Conservation (phyloP, 345 rosid genomes). For the Corchorus capsularis region DNA sequence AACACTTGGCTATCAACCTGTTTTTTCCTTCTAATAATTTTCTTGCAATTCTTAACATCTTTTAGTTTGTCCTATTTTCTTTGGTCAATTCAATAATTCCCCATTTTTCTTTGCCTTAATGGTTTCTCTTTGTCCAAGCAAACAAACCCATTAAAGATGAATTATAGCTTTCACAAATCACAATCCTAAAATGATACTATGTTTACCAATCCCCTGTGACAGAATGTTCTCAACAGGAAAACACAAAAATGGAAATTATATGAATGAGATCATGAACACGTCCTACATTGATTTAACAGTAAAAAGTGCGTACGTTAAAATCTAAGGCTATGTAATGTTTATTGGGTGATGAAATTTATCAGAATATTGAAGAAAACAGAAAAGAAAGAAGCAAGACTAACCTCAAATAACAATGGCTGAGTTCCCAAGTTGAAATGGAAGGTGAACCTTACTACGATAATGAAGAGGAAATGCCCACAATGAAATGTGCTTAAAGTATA, state of each 20-base stretch:
- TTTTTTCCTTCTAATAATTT: background rate
- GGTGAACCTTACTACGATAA: background rate
- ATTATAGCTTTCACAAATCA: background rate
- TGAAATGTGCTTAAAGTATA: background rate
- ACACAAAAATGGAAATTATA: background rate
- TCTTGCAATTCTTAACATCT: background rate
- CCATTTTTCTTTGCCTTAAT: background rate
- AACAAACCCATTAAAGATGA: background rate
- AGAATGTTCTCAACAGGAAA: background rate
- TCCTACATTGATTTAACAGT: background rate
- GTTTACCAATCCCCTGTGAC: background rate
- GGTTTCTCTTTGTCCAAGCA: background rate
- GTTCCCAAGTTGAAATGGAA: background rate
- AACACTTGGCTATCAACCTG: background rate
- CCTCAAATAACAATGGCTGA: constrained; percentile 25
- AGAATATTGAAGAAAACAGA: no score
- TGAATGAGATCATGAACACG: background rate
- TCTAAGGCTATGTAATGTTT: no score
- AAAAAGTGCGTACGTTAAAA: background rate
- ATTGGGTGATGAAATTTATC: no score
- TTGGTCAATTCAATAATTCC: background rate
- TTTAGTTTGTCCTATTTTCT: background rate
- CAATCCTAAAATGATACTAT: background rate
- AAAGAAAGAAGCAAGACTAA: constrained; percentile 11
- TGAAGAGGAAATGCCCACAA: background rate